These are phyloP conservation scores for Pichia sp. DNA, from an alignment of 1,139 yeast species.

Conservation along the genomic window DNA sequence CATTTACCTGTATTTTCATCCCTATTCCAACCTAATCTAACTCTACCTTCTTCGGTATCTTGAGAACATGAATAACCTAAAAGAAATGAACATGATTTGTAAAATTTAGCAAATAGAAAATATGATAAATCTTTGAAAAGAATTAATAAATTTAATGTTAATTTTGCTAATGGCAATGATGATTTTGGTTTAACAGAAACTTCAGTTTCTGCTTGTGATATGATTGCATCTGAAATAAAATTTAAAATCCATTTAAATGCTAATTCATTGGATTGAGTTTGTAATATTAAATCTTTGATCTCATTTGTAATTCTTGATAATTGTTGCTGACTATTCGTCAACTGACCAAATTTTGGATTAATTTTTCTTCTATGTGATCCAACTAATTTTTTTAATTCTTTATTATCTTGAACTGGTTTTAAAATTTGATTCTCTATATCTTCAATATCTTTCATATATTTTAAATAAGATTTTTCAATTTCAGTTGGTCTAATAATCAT, in stretches of 20 bases:
- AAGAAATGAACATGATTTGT: conserved; percentile 84
- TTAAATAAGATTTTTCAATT: conserved; percentile 43
- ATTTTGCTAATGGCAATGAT: conserved; percentile 71
- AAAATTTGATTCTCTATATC: conserved; percentile 57
- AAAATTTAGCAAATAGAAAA: conserved; percentile 69
- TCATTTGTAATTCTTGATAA: conserved; percentile 47
- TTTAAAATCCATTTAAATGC: conserved; percentile 72
- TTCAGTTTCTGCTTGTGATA: conserved; percentile 91
- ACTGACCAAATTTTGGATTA: conserved; percentile 87
- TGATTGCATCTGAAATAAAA: conserved; percentile 75
- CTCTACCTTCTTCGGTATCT: conserved; percentile 78
- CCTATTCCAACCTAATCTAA: conserved; percentile 83
- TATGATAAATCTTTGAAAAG: conserved; percentile 62
- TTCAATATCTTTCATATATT: conserved; percentile 49
- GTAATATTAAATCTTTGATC: conserved; percentile 41
- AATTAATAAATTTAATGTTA: conserved; percentile 51
- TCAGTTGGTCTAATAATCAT: conserved; percentile 32
- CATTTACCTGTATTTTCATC: conserved; percentile 47
- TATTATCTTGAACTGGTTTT: conserved; percentile 42
- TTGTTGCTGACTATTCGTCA: conserved; percentile 66
- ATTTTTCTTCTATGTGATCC: conserved; percentile 58
- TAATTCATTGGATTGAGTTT: conserved; percentile 41
- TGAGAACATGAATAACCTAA: conserved; percentile 73
- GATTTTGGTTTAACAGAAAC: conserved; percentile 74
- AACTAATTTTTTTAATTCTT: conserved; percentile 37